Conservation (phyloP, 1,284 basidiomycete genomes). For the Pterulicium gracile region DNA sequence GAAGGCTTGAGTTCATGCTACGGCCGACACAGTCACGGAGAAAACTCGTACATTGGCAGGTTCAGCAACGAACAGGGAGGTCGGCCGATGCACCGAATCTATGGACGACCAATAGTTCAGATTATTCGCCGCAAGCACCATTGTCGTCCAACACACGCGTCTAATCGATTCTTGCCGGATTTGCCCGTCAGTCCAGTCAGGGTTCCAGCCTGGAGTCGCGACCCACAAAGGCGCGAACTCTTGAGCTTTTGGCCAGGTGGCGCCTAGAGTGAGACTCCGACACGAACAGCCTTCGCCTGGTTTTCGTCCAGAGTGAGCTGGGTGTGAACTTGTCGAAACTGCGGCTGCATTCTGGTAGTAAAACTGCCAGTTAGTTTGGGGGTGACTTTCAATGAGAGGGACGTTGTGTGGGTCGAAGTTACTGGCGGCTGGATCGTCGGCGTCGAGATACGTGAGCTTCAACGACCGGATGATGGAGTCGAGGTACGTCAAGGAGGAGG, state of each 20-base stretch:
- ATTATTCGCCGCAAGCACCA: slow-evolving; percentile 52
- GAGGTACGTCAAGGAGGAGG: slow-evolving; percentile 47
- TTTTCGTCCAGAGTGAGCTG: background rate
- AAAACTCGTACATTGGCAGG: slow-evolving; percentile 48
- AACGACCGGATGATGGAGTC: slow-evolving; percentile 58
- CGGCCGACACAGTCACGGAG: slow-evolving; percentile 5
- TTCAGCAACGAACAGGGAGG: slow-evolving; percentile 42
- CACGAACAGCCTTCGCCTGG: slow-evolving; percentile 39
- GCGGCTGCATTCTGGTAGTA: slow-evolving; percentile 18
- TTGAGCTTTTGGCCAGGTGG: slow-evolving; percentile 33
- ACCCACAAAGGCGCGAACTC: slow-evolving; percentile 55
- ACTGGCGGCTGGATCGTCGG: slow-evolving; percentile 26
- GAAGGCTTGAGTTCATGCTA: too few relatives aligned
- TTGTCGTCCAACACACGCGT: slow-evolving; percentile 60
- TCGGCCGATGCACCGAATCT: slow-evolving; percentile 16
- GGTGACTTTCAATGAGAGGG: background rate
- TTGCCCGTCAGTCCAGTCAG: slow-evolving; percentile 46
- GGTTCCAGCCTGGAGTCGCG: slow-evolving; percentile 52
- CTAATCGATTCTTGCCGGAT: slow-evolving; percentile 60
- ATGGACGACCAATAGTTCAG: slow-evolving; percentile 46
- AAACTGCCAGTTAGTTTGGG: background rate
- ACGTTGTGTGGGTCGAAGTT: slow-evolving; percentile 29
- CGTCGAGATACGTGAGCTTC: slow-evolving; percentile 38
- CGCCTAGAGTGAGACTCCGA: slow-evolving; percentile 37
- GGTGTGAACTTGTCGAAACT: background rate